These are phyloP conservation scores for Gossypium lobatum DNA, from an alignment of 441 rosid species.

Conservation along the genomic window DNA sequence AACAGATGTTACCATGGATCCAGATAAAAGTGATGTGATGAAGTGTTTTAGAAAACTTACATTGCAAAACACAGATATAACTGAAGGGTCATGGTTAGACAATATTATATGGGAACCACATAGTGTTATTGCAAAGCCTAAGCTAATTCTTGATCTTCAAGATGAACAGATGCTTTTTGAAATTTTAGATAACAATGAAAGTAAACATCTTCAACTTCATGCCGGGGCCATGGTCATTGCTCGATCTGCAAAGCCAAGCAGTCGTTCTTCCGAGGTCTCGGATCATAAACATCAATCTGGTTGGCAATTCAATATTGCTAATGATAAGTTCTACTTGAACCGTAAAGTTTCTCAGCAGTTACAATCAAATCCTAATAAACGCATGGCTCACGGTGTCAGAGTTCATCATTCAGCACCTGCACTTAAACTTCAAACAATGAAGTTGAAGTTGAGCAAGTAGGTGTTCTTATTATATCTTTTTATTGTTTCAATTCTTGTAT, in stretches of 20 bases:
- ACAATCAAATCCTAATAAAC: slow-evolving; percentile 74
- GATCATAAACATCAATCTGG: slow-evolving; percentile 49
- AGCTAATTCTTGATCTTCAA: slow-evolving; percentile 88
- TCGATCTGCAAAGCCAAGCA: slow-evolving; percentile 43
- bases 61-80: slow-evolving; percentile 50
- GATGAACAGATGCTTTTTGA: slow-evolving; percentile 98
- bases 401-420: slow-evolving; percentile 97
- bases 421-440: slow-evolving; percentile 89
- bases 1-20: slow-evolving; percentile 33
- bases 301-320: slow-evolving; percentile 92
- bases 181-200: slow-evolving; percentile 64
- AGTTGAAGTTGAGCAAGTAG: slow-evolving; percentile 96
- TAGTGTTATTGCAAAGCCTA: slow-evolving; percentile 44
- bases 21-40: slow-evolving; percentile 33
- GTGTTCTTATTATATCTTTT: slow-evolving; percentile 21
- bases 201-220: slow-evolving; percentile 67
- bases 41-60: slow-evolving; percentile 49
- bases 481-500: slow-evolving; percentile 5
- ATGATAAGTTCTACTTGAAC: slow-evolving; percentile 86
- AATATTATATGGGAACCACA: slow-evolving; percentile 78
- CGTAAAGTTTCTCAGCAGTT: slow-evolving; percentile 84
- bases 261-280: slow-evolving; percentile 37
- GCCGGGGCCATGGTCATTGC: slow-evolving; percentile 93
- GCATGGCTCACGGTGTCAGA: slow-evolving; percentile 66
- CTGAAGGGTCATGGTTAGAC: slow-evolving; percentile 84